Evolutionary conservation across 179 eudicot genomes (phyloP).

Genomic region (Silene coronaria): DNA sequence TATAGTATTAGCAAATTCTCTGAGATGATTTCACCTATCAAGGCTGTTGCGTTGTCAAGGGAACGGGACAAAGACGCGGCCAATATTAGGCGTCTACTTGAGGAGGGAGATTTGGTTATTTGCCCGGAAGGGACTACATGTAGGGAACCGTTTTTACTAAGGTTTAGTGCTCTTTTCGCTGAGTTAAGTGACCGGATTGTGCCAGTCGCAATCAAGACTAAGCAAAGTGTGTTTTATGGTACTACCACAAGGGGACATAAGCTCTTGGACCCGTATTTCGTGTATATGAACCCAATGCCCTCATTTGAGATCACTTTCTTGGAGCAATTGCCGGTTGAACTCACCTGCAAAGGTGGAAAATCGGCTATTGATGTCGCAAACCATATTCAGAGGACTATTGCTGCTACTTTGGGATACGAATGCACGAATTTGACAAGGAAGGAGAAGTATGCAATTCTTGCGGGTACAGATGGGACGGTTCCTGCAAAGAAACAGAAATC

Average conservation of each 20-base stretch:
- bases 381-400: constrained; percentile 62
- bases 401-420: constrained; percentile 61
- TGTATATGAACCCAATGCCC: constrained; percentile 85
- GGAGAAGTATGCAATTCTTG: constrained; percentile 72
- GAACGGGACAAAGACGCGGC: constrained; percentile 67
- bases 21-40: constrained; percentile 66
- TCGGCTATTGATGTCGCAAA: constrained; percentile 71
- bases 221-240: constrained; percentile 64
- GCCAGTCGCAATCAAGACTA: constrained; percentile 63
- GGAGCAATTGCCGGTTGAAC: constrained; percentile 50
- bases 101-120: constrained; percentile 73
- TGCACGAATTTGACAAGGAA: constrained; percentile 73
- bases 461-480: constrained; percentile 71
- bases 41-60: constrained; percentile 66
- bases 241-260: constrained; percentile 58
- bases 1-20: constrained; percentile 78
- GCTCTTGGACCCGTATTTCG: constrained; percentile 61
- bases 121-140: constrained; percentile 91
- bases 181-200: constrained; percentile 77
- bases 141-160: constrained; percentile 59
- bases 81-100: constrained; percentile 42
- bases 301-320: constrained; percentile 60
- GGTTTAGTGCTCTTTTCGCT: constrained; percentile 78
- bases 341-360: constrained; percentile 56
- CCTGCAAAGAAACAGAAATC: constrained; percentile 30